These are phyloP conservation scores for Hippophae gyantsensis DNA, from an alignment of 306 rosid genomes.

Conservation along the genomic window DNA sequence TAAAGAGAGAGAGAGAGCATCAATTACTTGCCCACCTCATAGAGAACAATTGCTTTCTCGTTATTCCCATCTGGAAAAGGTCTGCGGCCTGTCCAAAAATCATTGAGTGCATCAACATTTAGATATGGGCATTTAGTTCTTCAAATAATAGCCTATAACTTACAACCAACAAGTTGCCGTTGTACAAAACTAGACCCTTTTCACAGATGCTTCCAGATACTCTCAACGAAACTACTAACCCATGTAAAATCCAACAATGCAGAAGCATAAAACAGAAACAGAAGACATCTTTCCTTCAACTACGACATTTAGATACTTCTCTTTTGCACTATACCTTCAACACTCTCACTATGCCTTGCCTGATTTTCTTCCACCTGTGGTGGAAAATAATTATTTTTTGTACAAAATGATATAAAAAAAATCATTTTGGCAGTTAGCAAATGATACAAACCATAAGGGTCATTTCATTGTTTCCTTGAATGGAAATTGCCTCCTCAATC, in stretches of 20 bases:
- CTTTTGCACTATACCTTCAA: conserved; percentile 45
- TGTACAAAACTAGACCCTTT: no score
- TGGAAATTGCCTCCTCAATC: conserved; percentile 86
- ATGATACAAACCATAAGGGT: conserved; percentile 50
- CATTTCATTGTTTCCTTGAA: conserved; percentile 73
- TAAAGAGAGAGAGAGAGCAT: background rate
- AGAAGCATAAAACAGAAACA: no score
- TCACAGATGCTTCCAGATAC: background rate
- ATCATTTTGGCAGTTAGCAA: background rate
- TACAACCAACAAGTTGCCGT: background rate
- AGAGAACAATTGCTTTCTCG: conserved; percentile 88
- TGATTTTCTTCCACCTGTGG: conserved; percentile 63
- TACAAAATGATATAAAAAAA: background rate
- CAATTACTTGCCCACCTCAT: conserved; percentile 44
- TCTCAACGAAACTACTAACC: background rate
- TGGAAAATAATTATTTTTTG: conserved; percentile 13
- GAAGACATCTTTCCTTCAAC: no score
- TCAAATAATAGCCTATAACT: background rate
- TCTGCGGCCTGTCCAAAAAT: conserved; percentile 46
- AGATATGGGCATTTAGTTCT: background rate
- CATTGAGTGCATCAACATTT: conserved; percentile 10
- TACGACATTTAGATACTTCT: background rate
- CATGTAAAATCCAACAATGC: background rate
- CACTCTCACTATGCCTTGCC: conserved; percentile 47
- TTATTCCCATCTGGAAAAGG: conserved; percentile 48